Evolutionary conservation across 352 stramenopile genomes (phyloP).

Genomic region (Pythium diclinum): DNA sequence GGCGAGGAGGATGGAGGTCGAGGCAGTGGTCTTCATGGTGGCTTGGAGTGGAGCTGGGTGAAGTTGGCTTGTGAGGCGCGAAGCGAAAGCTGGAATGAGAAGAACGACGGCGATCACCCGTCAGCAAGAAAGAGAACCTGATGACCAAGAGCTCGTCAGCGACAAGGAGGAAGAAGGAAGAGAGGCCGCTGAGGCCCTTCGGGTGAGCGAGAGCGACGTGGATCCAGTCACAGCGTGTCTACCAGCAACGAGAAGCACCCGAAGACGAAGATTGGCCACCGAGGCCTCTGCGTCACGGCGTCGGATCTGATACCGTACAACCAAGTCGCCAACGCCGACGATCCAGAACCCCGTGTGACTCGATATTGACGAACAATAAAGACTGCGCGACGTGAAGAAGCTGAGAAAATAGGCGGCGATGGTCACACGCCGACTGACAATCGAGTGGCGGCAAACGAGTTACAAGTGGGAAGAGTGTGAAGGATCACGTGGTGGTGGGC

Average conservation of each 20-base stretch:
- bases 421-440: not conserved
- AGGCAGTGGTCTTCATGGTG: conserved; percentile 27
- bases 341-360: not conserved
- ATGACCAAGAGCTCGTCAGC: too few species aligned
- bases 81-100: conserved; percentile 1
- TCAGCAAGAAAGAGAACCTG: too few species aligned
- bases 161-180: not conserved
- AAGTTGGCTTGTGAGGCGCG: not conserved
- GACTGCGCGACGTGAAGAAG: not conserved
- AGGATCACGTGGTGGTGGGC: too few species aligned
- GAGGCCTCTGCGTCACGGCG: too few species aligned
- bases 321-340: not conserved
- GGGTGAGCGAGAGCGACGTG: not conserved
- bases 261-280: too few species aligned
- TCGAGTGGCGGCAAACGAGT: not conserved
- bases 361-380: too few species aligned
- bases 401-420: not conserved
- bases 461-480: not conserved
- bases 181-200: too few species aligned
- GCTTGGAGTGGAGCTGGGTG: not conserved
- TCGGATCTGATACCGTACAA: not conserved
- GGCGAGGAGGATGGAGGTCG: conserved; percentile 28
- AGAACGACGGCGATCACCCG: not conserved
- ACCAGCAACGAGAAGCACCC: not conserved
- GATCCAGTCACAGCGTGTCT: not conserved